phyloP scores from a whole-genome alignment of 2,329 filamentous ascomycete species.

The Pseudocercospora fuligena region DNA sequence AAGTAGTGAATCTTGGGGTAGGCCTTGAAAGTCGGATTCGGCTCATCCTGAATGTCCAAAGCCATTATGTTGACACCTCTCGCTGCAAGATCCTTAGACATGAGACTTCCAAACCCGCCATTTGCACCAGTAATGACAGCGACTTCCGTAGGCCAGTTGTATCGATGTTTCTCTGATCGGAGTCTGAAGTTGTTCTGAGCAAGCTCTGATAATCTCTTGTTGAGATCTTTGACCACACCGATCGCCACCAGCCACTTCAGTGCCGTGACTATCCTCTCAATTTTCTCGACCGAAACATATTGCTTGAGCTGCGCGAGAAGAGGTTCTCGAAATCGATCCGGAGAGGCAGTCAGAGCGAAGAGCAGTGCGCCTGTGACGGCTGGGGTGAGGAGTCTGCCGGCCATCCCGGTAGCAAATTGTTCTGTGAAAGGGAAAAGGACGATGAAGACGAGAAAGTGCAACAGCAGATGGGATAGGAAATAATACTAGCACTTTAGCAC shows the following conservation, averaged over 20 bases:
- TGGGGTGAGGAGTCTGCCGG: slow-evolving; percentile 31
- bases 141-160: slow-evolving; percentile 45
- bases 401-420: slow-evolving; percentile 1
- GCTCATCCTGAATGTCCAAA: slow-evolving; percentile 43
- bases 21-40: slow-evolving; percentile 40
- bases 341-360: slow-evolving; percentile 37
- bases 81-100: slow-evolving; percentile 42
- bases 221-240: slow-evolving; percentile 39
- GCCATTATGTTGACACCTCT: slow-evolving; percentile 46
- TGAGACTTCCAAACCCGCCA: slow-evolving; percentile 45
- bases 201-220: slow-evolving; percentile 36
- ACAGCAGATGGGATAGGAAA: no score
- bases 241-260: slow-evolving; percentile 40
- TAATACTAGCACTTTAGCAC: no score
- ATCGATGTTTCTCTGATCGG: slow-evolving; percentile 41
- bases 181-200: slow-evolving; percentile 46
- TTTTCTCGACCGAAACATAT: slow-evolving; percentile 36
- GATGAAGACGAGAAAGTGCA: neutral
- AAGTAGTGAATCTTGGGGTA: slow-evolving; percentile 44
- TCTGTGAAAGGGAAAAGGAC: neutral
- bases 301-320: slow-evolving; percentile 36
- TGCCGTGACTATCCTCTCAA: slow-evolving; percentile 32
- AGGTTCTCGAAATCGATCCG: slow-evolving; percentile 36
- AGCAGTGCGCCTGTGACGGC: slow-evolving; percentile 38
- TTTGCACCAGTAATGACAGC: slow-evolving; percentile 43